Evolutionary conservation across 176 grass and related monocot species (phyloP).

Genomic region (Triticum monococcum): DNA sequence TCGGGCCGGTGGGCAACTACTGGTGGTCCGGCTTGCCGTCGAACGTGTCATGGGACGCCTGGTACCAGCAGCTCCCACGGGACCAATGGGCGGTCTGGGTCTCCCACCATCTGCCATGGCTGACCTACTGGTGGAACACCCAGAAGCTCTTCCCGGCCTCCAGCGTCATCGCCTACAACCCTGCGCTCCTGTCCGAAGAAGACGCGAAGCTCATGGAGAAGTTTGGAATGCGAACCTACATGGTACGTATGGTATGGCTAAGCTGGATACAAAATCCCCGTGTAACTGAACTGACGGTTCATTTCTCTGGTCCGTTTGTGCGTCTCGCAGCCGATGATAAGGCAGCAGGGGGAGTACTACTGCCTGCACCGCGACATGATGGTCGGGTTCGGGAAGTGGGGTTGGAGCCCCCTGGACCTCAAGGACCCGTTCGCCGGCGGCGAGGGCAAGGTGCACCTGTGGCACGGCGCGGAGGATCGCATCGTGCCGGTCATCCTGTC

Average conservation of each 20-base stretch:
- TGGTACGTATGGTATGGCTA: constrained; percentile 24
- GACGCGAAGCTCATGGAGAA: constrained; percentile 48
- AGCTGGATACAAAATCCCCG: not conserved
- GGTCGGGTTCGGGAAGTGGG: constrained; percentile 75
- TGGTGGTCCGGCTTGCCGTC: constrained; percentile 81
- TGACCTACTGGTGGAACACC: constrained; percentile 93
- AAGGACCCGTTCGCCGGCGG: constrained; percentile 58
- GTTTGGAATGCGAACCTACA: constrained; percentile 35
- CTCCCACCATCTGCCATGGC: constrained; percentile 67
- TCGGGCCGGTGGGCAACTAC: constrained; percentile 69
- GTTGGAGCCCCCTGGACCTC: constrained; percentile 63
- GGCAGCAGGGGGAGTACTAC: constrained; percentile 62
- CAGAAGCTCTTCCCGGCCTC: constrained; percentile 68
- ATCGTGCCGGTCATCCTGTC: constrained; percentile 62
- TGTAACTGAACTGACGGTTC: not conserved
- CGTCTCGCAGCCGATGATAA: constrained; percentile 42
- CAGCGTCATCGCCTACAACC: constrained; percentile 49
- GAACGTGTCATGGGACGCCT: constrained; percentile 56
- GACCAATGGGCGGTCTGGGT: constrained; percentile 71
- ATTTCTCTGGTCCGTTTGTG: not conserved
- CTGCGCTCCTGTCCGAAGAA: constrained; percentile 40
- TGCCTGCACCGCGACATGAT: constrained; percentile 77
- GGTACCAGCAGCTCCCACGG: constrained; percentile 56
- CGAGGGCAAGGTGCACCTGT: constrained; percentile 65
- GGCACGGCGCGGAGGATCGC: constrained; percentile 71